A percentile compares a stretch with the other conserved stretches of the same genome.
phyloP scores from a whole-genome alignment of 2,329 filamentous ascomycete genomes.

The Fusarium oxysporum region DNA sequence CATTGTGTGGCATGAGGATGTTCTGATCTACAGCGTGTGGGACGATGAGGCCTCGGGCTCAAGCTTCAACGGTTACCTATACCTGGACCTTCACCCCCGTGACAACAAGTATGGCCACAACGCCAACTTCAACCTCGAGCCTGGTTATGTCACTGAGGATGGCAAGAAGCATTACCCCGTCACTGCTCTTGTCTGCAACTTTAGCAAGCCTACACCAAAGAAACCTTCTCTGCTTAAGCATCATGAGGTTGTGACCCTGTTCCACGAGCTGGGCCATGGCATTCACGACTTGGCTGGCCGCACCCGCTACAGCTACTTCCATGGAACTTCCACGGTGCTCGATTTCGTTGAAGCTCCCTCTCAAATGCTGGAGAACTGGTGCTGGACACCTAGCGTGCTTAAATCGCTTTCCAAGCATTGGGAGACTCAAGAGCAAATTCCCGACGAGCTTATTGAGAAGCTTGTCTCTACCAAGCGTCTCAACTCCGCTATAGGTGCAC shows the following conservation, averaged over 20 bases:
- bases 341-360: slow-evolving; percentile 79
- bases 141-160: slow-evolving; percentile 74
- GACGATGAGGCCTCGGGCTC: slow-evolving; percentile 77
- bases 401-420: slow-evolving; percentile 79
- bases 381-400: slow-evolving; percentile 75
- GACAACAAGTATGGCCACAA: slow-evolving; percentile 88
- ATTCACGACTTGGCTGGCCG: slow-evolving; percentile 76
- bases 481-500: slow-evolving; percentile 82
- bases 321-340: slow-evolving; percentile 73
- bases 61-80: slow-evolving; percentile 83
- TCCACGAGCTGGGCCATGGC: slow-evolving; percentile 80
- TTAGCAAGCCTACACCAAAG: slow-evolving; percentile 80
- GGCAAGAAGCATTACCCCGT: slow-evolving; percentile 80
- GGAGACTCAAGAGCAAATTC: slow-evolving; percentile 75
- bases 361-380: slow-evolving; percentile 83
- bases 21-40: slow-evolving; percentile 87
- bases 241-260: slow-evolving; percentile 83
- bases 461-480: slow-evolving; percentile 83
- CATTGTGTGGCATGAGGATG: slow-evolving; percentile 85
- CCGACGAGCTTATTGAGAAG: slow-evolving; percentile 78
- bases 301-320: slow-evolving; percentile 73
- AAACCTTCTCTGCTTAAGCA: slow-evolving; percentile 86
- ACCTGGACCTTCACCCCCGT: slow-evolving; percentile 83
- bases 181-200: slow-evolving; percentile 86
- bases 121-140: slow-evolving; percentile 85